Evolutionary conservation across 805 yeast species (phyloP).

Genomic region (Grigorovia jiainica): DNA sequence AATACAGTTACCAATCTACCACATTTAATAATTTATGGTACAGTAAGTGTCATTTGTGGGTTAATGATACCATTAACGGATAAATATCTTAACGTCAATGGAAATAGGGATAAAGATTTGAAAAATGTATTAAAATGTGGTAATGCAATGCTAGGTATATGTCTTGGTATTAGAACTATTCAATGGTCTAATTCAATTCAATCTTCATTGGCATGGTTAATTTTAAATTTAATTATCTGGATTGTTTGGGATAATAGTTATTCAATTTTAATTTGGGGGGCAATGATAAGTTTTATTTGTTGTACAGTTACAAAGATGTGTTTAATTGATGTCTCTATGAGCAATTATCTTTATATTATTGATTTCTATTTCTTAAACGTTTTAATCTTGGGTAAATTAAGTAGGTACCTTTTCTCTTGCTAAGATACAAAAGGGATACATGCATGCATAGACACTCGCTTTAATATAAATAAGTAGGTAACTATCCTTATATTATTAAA

Average conservation of each 20-base stretch:
- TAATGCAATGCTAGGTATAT: conserved; percentile 60
- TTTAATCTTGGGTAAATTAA: conserved; percentile 59
- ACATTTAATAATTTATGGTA: conserved; percentile 20
- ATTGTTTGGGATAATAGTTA: conserved; percentile 53
- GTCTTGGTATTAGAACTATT: conserved; percentile 58
- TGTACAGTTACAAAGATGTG: conserved; percentile 8
- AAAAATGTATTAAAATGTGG: conserved; percentile 15
- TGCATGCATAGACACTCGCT: no score
- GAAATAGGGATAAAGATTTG: conserved; percentile 3
- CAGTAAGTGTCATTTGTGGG: conserved; percentile 56
- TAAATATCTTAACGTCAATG: conserved; percentile 9
- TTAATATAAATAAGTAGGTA: no score
- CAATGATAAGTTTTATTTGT: conserved; percentile 19
- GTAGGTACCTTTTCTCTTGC: conserved; percentile 18
- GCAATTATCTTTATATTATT: conserved; percentile 18
- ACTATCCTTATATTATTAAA: no score
- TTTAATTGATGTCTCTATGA: conserved; percentile 15
- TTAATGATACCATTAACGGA: conserved; percentile 39
- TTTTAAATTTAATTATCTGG: conserved; percentile 61
- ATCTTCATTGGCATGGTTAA: conserved; percentile 53
- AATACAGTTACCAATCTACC: background rate
- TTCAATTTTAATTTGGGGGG: conserved; percentile 46
- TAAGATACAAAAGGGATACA: no score
- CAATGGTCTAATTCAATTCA: conserved; percentile 63
- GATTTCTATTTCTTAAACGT: conserved; percentile 59